phyloP scores from a whole-genome alignment of 306 rosid species.

The Quercus dentata region DNA sequence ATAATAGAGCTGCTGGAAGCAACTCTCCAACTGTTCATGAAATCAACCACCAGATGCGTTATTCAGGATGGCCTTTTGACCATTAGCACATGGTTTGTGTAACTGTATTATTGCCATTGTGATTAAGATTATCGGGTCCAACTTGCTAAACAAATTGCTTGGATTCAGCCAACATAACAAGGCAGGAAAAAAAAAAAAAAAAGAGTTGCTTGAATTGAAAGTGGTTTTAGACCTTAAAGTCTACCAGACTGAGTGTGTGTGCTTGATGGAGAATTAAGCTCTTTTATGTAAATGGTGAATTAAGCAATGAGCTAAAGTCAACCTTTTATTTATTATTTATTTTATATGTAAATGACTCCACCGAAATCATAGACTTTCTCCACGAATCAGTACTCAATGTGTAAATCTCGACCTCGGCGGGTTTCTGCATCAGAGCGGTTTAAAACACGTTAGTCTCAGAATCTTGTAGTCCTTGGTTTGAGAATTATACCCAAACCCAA shows the following conservation, averaged over 20 bases:
- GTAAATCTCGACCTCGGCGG: too few species aligned
- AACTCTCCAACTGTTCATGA: constrained; percentile 36
- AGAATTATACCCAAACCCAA: too few species aligned
- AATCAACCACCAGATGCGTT: constrained; percentile 33
- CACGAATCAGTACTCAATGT: too few species aligned
- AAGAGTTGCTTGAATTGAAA: too few species aligned
- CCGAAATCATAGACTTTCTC: too few species aligned
- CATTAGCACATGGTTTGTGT: not conserved
- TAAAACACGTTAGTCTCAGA: too few species aligned
- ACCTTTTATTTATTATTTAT: not conserved
- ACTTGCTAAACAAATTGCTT: constrained; percentile 17
- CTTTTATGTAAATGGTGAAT: too few species aligned
- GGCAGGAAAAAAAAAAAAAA: not conserved
- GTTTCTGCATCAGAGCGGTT: too few species aligned
- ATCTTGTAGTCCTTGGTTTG: too few species aligned
- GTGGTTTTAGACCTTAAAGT: too few species aligned
- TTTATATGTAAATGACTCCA: constrained; percentile 10
- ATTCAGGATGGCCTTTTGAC: constrained; percentile 67
- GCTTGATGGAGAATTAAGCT: not conserved
- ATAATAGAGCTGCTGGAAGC: constrained; percentile 43
- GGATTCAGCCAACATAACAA: not conserved
- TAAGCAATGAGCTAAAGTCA: too few species aligned
- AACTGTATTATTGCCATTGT: not conserved
- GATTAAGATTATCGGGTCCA: not conserved
- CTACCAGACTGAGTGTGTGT: not conserved